Conservation (phyloP, 139 green algal species). For the Coelastrella sp. region DNA sequence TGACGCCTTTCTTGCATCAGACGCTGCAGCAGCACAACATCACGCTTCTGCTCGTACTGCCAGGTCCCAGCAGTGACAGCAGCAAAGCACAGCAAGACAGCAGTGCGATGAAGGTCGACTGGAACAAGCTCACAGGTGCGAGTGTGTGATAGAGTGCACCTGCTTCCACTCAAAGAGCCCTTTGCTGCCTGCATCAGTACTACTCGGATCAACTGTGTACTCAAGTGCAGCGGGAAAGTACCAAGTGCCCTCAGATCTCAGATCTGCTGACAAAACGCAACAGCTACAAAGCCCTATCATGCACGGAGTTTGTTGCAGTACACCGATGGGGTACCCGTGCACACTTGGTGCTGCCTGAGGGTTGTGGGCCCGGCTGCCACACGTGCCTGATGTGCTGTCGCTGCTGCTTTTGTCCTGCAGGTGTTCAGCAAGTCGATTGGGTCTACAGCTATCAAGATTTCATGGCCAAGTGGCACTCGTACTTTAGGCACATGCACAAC, state of each 20-base stretch:
- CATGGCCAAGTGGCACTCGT: background rate
- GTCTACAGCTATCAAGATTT: background rate
- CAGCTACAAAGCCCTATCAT: no score
- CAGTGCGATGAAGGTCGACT: conserved; percentile 19
- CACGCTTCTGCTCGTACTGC: background rate
- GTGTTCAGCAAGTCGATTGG: background rate
- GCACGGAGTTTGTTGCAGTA: no score
- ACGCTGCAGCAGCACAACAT: background rate
- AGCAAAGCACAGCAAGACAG: background rate
- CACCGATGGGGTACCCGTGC: no score
- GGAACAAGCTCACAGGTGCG: background rate
- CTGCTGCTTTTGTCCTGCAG: background rate
- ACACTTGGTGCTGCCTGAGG: no score
- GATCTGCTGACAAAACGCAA: no score
- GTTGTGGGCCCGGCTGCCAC: background rate
- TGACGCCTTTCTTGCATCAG: background rate
- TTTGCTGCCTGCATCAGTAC: background rate
- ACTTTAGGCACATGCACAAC: background rate
- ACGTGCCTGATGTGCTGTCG: background rate
- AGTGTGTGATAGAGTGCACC: background rate
- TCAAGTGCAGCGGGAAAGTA: no score
- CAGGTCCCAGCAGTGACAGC: background rate
- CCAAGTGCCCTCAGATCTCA: no score
- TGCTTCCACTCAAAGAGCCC: background rate
- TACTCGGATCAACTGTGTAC: no score